Evolutionary conservation across 371 early-diverging fungal genomes (phyloP), one percentile per base, ranked within the genome.

Genomic region (Mycotypha africana): DNA sequence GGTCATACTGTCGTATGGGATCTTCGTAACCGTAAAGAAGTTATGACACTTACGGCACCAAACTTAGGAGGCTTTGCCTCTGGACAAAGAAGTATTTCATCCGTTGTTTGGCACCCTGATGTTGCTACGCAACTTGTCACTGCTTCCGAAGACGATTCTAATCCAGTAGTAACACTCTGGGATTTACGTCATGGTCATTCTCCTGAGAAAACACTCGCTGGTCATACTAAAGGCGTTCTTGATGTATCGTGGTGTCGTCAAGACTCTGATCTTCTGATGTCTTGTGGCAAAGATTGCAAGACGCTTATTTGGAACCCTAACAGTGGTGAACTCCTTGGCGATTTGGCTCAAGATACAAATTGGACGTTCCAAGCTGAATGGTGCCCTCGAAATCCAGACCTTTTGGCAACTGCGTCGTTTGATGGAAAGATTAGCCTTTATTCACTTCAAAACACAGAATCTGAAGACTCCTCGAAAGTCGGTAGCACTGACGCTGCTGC

Each of bases 1-100:
- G 97, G 98, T 19, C 78, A 87, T 58, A 91, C 93, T 4, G 94
- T 93, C 17, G 86, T 96, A 14, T 97, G 97, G 96, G 97, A 97
- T 75, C 74, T 96, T 48, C 80, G 91, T 35, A 85, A 85, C 52
- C 76, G 85, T 30, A 81, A 89, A 35, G 97, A 98, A 61, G 80
- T 95, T 21, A 85, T 93, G 53, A 70, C 79, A 26, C 78, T 98
- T 22, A 65, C 81, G 23, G 79, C 83, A 55, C 70, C 75, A 20
- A 76, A 77, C 31, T 78, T 78, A 23, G 68, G 69, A 42, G 70
- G 65, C 24, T 64, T 67, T 39, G 59, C 61, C 22, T 52, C 60
- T 39, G 47, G 52, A 22, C 73, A 83, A 20, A 77, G 81, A 39
- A 86, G 87, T n/a, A 84, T 94, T 35, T 86, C 92, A 2, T 81